Conservation (phyloP, 75 land plant species). For the Gnetum montanum region DNA sequence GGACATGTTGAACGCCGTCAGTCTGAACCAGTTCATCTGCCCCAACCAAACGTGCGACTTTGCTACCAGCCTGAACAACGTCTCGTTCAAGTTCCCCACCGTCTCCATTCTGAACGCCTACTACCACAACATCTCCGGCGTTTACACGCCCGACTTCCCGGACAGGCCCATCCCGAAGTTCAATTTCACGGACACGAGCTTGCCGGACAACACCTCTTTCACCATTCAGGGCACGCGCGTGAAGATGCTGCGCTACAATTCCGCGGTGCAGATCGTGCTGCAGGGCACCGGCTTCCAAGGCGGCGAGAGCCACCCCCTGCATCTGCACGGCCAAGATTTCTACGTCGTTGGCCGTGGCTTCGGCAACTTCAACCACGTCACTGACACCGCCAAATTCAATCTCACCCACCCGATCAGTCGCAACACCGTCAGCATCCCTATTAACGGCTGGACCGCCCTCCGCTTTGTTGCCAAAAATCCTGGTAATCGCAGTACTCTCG, state of each 20-base stretch:
- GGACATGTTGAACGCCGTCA: constrained; percentile 6
- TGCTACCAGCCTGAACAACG: constrained; percentile 21
- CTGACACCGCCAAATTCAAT: constrained; percentile 13
- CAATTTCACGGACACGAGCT: constrained; percentile 6
- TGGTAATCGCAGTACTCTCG: too few relatives aligned
- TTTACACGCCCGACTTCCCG: constrained; percentile 16
- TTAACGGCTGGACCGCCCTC: constrained; percentile 28
- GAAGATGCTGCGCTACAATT: constrained; percentile 2
- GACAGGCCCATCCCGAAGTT: neutral
- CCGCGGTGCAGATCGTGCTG: constrained; percentile 14
- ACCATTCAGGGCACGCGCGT: constrained; percentile 6
- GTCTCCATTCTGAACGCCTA: constrained; percentile 14
- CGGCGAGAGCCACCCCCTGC: constrained; percentile 23
- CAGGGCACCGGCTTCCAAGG: constrained; percentile 19
- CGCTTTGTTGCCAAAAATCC: constrained; percentile 28
- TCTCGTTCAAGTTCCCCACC: constrained; percentile 12
- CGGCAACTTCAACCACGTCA: constrained; percentile 15
- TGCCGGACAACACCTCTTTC: neutral
- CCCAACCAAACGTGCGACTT: constrained; percentile 4
- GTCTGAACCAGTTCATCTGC: constrained; percentile 2
- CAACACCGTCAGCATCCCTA: constrained; percentile 21
- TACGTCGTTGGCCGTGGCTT: constrained; percentile 20
- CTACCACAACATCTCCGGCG: neutral
- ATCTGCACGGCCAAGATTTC: constrained; percentile 27
- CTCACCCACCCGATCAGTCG: constrained; percentile 22